These are phyloP conservation scores for Dioscorea dumetorum DNA, from an alignment of 106 monocot species.

Conservation along the genomic window DNA sequence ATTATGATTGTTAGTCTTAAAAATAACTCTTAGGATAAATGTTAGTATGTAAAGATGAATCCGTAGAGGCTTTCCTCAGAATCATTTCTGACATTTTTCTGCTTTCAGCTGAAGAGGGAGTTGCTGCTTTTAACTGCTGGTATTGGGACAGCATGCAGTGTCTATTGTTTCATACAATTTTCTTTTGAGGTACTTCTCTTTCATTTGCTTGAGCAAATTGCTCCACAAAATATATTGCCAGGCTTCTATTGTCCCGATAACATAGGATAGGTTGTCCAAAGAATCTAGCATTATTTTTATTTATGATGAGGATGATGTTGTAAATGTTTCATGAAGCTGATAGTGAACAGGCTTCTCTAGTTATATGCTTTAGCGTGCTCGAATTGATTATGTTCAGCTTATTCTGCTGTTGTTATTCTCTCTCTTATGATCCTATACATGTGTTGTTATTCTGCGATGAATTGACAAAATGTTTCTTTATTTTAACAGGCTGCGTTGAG, in stretches of 20 bases:
- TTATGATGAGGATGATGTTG: no score
- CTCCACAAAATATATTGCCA: no score
- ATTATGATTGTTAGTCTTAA: neutral
- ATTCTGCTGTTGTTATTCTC: neutral
- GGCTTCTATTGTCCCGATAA: neutral
- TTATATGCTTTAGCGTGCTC: neutral
- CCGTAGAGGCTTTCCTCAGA: neutral
- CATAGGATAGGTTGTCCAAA: neutral
- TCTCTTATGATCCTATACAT: neutral
- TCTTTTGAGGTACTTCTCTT: slow-evolving; percentile 55
- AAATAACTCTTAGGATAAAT: no score
- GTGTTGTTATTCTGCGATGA: neutral
- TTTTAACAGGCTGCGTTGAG: slow-evolving; percentile 75
- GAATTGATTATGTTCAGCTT: neutral
- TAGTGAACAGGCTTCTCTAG: no score
- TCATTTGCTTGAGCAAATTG: slow-evolving; percentile 1
- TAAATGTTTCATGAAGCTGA: no score
- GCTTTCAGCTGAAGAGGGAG: slow-evolving; percentile 73
- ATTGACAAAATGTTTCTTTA: neutral
- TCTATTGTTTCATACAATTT: slow-evolving; percentile 61
- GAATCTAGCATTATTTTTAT: neutral
- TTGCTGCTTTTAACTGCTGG: slow-evolving; percentile 67
- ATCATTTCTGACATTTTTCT: slow-evolving; percentile 4
- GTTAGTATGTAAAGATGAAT: neutral
- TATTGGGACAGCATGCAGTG: slow-evolving; percentile 61